Conservation (phyloP, 2,329 filamentous ascomycete species). For the Hypoxylon sp. region DNA sequence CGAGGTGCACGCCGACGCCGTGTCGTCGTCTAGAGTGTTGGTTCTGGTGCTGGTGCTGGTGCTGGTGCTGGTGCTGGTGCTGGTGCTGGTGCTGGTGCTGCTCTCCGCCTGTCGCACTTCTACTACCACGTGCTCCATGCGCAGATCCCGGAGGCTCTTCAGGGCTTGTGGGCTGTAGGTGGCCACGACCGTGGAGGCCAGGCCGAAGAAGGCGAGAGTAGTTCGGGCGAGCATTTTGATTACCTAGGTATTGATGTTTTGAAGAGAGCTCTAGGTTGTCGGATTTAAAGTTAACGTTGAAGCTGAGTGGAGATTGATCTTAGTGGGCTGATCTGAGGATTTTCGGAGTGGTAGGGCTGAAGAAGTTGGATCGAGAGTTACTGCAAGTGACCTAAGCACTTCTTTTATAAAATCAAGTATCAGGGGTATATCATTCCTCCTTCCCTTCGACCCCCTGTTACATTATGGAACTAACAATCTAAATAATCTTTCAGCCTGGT, state of each 20-base stretch:
- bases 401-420: too few relatives aligned
- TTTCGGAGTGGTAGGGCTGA: constrained; percentile 2
- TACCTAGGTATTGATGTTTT: background rate
- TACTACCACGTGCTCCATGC: constrained; percentile 16
- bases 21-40: background rate
- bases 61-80: background rate
- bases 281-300: background rate
- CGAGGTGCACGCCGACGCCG: constrained; percentile 1
- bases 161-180: constrained; percentile 30
- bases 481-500: too few relatives aligned
- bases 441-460: too few relatives aligned
- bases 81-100: background rate
- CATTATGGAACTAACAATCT: too few relatives aligned
- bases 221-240: constrained; percentile 30
- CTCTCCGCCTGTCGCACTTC: constrained; percentile 23
- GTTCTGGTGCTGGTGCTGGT: background rate
- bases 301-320: background rate
- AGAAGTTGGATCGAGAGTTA: background rate
- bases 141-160: constrained; percentile 22
- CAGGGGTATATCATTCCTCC: too few relatives aligned
- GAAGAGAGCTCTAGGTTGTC: background rate
- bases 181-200: constrained; percentile 35
- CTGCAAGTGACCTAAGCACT: background rate
- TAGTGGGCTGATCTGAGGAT: background rate
- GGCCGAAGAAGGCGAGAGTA: constrained; percentile 29